Evolutionary conservation across 2,329 filamentous ascomycete species (phyloP), one percentile per base, ranked within the genome.

Genomic region (Xylaria sp.): DNA sequence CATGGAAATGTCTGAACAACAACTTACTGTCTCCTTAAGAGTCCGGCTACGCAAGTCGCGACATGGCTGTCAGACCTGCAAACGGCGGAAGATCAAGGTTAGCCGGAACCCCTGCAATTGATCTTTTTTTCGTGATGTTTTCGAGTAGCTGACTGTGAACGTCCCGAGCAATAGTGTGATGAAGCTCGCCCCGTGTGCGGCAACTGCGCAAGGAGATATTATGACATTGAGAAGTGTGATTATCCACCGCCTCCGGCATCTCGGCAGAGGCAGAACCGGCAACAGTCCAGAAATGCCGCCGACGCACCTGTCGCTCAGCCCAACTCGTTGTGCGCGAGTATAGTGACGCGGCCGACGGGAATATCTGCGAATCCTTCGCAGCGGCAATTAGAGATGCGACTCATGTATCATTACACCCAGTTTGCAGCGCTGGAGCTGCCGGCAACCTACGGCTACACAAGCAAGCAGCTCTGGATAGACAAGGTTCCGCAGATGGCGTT

Each of bases 1-100:
- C 51, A 66, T 68, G 66, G 58, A 51, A 15, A 27, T 49, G 2
- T 27, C 58, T 36, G 51, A 57, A 39, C 17, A 57, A 39, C 17
- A 65, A 54, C 20, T 57, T n/a, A 47, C 53, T 6, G 61, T 60
- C 11, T 58, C 65, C 15, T 9, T 60, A 10, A 49, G 55, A 25
- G 51, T 63, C 15, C 63, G 66, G 7, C 55, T 66, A 10, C 66
- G 63, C 38, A 68, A 68, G 5, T 66, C 66, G 39, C 66, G 66
- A 29, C 58, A 68, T 22, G 63, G 66, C 54, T 66, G 63, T n/a
- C 57, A 50, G 36, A 65, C 63, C 22, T 66, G 58, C 29, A 68
- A 68, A 17, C 58, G 53, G 55, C 66, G 66, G 9, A 68, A 68
- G 31, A 60, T 68, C 49, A 68, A 68, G 66, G 66, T 63, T 17